A percentile compares a stretch with the other conserved stretches of the same genome.
Evolutionary conservation across 192 early-diverging fungal species (phyloP).

Genomic region (Podila epigama): DNA sequence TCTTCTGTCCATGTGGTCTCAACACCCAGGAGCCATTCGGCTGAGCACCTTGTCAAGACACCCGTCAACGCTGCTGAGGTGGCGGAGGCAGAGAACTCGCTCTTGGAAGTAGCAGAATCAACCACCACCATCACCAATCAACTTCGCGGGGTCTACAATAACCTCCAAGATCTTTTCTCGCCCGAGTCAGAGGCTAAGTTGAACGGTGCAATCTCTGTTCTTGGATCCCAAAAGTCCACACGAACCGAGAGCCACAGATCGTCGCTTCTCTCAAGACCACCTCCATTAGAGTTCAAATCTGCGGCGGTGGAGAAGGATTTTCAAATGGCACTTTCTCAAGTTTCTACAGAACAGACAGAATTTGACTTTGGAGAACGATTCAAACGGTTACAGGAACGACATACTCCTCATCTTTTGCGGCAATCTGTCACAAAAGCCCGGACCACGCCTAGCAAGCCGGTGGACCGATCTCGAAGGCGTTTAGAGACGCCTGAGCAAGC

Average conservation of each 20-base stretch:
- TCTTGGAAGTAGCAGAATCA: constrained; percentile 27
- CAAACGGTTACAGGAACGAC: constrained; percentile 7
- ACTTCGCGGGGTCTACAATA: constrained; percentile 27
- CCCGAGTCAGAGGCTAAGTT: constrained; percentile 40
- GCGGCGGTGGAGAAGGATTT: constrained; percentile 14
- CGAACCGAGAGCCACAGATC: background rate
- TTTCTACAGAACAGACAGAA: constrained; percentile 1
- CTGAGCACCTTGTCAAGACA: background rate
- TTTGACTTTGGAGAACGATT: constrained; percentile 24
- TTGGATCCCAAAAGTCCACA: constrained; percentile 20
- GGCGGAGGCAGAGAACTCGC: constrained; percentile 10
- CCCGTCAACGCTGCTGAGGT: background rate
- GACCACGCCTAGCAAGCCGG: background rate
- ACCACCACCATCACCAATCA: constrained; percentile 26
- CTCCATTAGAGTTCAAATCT: constrained; percentile 12
- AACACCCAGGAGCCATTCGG: background rate
- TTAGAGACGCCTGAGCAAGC: background rate
- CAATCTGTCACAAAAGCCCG: background rate
- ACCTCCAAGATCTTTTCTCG: constrained; percentile 39
- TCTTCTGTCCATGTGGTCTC: background rate
- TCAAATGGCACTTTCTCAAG: constrained; percentile 3
- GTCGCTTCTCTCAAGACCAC: constrained; percentile 10
- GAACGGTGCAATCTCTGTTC: constrained; percentile 15
- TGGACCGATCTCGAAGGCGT: background rate
- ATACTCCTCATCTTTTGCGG: background rate